These are phyloP conservation scores for Pseudofabraea citricarpa DNA, from an alignment of 2,329 filamentous ascomycete species.

Conservation along the genomic window DNA sequence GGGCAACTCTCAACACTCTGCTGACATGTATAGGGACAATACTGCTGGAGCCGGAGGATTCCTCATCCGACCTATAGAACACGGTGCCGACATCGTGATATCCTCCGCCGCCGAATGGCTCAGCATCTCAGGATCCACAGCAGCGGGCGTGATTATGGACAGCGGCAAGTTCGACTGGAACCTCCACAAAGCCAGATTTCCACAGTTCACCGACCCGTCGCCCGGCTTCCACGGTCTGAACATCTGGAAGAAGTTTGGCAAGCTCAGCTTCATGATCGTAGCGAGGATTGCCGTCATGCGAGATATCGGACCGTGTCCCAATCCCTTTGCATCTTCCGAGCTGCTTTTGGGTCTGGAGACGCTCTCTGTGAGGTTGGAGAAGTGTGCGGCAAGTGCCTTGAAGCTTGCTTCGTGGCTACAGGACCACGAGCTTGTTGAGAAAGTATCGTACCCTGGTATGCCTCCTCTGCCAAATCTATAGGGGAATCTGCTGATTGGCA, in stretches of 20 bases:
- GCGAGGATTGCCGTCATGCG: background rate
- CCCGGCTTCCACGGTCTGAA: conserved; percentile 2
- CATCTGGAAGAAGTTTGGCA: conserved; percentile 3
- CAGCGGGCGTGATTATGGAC: background rate
- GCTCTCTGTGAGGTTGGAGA: background rate
- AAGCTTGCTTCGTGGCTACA: background rate
- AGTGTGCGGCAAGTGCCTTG: background rate
- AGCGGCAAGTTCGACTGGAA: conserved; percentile 1
- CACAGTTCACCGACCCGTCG: background rate
- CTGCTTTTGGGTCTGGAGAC: conserved; percentile 1
- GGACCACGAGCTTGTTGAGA: background rate
- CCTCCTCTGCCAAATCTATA: background rate
- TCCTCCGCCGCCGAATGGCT: background rate
- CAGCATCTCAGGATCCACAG: background rate
- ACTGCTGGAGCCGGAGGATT: background rate
- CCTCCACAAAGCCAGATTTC: background rate
- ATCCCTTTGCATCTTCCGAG: conserved; percentile 1
- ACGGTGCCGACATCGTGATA: conserved; percentile 1
- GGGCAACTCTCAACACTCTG: background rate
- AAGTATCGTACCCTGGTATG: conserved; percentile 1
- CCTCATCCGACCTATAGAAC: background rate
- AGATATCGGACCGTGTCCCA: conserved; percentile 2
- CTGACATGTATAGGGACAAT: background rate
- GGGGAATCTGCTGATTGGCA: background rate
- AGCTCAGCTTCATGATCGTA: background rate